Evolutionary conservation across 495 filamentous ascomycete species (phyloP).

Genomic region (Elasticomyces elasticus): DNA sequence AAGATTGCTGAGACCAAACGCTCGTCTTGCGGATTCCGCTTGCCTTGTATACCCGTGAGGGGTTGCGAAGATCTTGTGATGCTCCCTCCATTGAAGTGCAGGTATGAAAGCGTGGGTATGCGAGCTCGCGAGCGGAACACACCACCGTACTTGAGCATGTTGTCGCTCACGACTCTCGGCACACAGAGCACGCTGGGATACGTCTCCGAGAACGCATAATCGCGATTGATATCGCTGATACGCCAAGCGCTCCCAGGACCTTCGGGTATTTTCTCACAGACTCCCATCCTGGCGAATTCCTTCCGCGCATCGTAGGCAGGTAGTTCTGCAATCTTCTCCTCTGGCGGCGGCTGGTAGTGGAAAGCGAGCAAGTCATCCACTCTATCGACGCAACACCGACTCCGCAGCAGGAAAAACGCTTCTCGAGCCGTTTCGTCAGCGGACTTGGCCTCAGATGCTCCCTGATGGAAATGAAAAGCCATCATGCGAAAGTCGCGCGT

Average conservation of each 20-base stretch:
- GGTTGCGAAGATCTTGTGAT: slow-evolving; percentile 95
- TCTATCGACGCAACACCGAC: slow-evolving; percentile 59
- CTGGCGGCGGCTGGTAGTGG: slow-evolving; percentile 59
- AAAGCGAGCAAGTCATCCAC: slow-evolving; percentile 92
- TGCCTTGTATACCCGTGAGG: slow-evolving; percentile 72
- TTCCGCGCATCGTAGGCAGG: slow-evolving; percentile 78
- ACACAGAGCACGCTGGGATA: slow-evolving; percentile 81
- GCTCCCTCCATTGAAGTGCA: slow-evolving; percentile 94
- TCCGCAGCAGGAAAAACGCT: slow-evolving; percentile 46
- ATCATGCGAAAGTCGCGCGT: slow-evolving; percentile 90
- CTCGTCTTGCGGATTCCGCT: slow-evolving; percentile 92
- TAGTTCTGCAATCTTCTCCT: slow-evolving; percentile 67
- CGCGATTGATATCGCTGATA: slow-evolving; percentile 73
- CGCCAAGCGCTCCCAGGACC: slow-evolving; percentile 60
- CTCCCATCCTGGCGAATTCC: slow-evolving; percentile 73
- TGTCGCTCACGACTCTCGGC: slow-evolving; percentile 84
- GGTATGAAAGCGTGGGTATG: slow-evolving; percentile 81
- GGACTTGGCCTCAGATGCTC: slow-evolving; percentile 54
- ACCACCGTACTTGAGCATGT: slow-evolving; percentile 87
- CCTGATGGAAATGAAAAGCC: slow-evolving; percentile 65
- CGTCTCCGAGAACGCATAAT: slow-evolving; percentile 66
- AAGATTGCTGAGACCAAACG: slow-evolving; percentile 89
- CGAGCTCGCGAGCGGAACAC: slow-evolving; percentile 76
- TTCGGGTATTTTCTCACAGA: slow-evolving; percentile 60
- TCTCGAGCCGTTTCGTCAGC: slow-evolving; percentile 78